These are phyloP conservation scores for Triticum monococcum DNA, from an alignment of 176 grass and related monocot genomes.

Conservation along the genomic window DNA sequence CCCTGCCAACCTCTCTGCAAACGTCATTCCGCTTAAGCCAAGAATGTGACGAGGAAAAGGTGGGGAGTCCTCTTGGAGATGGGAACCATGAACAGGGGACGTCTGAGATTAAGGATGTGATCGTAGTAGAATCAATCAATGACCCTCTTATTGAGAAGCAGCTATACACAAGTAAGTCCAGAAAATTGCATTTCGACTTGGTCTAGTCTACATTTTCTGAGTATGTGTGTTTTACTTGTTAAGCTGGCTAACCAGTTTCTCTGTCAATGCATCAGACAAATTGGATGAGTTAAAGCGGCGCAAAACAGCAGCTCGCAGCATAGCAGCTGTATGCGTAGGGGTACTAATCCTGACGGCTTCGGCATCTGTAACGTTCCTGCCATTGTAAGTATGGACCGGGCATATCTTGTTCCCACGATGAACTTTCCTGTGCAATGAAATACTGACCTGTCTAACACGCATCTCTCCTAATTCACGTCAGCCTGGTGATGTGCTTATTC, in stretches of 20 bases:
- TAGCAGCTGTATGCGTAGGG: constrained; percentile 65
- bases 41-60: constrained; percentile 57
- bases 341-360: constrained; percentile 70
- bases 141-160: constrained; percentile 68
- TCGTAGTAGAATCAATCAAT: constrained; percentile 40
- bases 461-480: background rate
- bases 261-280: constrained; percentile 40
- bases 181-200: background rate
- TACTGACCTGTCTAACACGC: constrained; percentile 10
- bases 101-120: constrained; percentile 48
- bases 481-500: constrained; percentile 27
- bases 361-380: constrained; percentile 65
- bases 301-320: constrained; percentile 65
- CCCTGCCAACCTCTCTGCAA: constrained; percentile 78
- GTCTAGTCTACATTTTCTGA: constrained; percentile 4
- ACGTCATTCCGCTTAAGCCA: constrained; percentile 74
- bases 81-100: constrained; percentile 20
- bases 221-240: background rate
- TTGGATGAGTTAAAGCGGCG: constrained; percentile 61
- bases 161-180: constrained; percentile 48
- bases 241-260: background rate
- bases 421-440: background rate
- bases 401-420: too few species aligned
- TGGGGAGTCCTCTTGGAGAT: constrained; percentile 28
- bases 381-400: constrained; percentile 50